These are phyloP conservation scores for Seiridium unicorne DNA, from an alignment of 2,329 filamentous ascomycete species.

Conservation along the genomic window DNA sequence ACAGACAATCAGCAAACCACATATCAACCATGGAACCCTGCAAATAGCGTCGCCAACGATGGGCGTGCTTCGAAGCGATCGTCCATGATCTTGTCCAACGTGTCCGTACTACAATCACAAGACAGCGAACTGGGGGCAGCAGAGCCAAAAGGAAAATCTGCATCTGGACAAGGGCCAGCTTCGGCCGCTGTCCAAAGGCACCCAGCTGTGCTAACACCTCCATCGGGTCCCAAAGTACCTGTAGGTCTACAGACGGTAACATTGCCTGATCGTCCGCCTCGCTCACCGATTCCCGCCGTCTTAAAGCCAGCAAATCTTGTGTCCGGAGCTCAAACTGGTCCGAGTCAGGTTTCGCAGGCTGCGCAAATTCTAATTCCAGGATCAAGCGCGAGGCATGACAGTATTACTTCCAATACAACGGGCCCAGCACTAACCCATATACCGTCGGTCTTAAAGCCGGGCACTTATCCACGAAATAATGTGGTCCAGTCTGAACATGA, in stretches of 20 bases:
- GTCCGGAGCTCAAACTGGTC: not conserved
- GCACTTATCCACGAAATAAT: not conserved
- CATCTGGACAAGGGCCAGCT: constrained; percentile 7
- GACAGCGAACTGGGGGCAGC: constrained; percentile 22
- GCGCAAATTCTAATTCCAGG: not conserved
- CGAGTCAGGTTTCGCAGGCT: not conserved
- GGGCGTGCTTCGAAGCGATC: constrained; percentile 8
- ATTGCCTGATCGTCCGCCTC: not conserved
- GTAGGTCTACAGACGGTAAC: not conserved
- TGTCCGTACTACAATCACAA: constrained; percentile 23
- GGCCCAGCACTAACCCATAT: not conserved
- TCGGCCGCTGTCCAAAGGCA: constrained; percentile 9
- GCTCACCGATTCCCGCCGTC: constrained; percentile 2
- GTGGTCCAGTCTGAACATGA: not conserved
- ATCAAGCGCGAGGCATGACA: not conserved
- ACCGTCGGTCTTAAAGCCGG: no score
- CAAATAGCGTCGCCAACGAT: constrained; percentile 6
- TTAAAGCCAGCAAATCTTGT: not conserved
- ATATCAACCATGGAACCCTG: constrained; percentile 20
- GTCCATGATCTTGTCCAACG: constrained; percentile 15
- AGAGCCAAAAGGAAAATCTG: constrained; percentile 16
- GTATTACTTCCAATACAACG: not conserved
- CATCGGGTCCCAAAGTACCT: constrained; percentile 12
- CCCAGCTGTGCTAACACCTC: constrained; percentile 14
- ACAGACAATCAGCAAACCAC: not conserved